Conservation (phyloP, 768 basidiomycete genomes). For the Mycena filopes region DNA sequence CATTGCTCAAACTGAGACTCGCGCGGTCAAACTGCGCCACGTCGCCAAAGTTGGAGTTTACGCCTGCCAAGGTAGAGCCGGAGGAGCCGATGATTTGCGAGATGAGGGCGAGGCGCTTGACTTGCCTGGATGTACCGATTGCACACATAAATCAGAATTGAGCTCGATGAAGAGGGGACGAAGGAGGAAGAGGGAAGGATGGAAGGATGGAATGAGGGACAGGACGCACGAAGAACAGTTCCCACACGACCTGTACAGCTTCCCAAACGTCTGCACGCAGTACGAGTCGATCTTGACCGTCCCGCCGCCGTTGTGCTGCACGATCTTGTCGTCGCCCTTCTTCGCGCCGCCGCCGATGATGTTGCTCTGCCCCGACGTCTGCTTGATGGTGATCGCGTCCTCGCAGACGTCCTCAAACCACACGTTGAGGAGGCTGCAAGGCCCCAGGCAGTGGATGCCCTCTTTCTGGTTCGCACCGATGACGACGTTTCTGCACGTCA, state of each 20-base stretch:
- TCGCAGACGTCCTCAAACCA: slow-evolving; percentile 42
- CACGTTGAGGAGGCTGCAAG: slow-evolving; percentile 39
- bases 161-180: too few relatives aligned
- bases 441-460: slow-evolving; percentile 23
- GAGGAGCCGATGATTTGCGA: slow-evolving; percentile 8
- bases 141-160: too few relatives aligned
- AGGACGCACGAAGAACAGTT: slow-evolving; percentile 13
- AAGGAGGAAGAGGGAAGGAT: not conserved
- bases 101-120: not conserved
- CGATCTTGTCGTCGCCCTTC: slow-evolving; percentile 21
- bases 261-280: slow-evolving; percentile 19
- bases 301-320: slow-evolving; percentile 30
- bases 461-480: slow-evolving; percentile 26
- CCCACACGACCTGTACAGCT: slow-evolving; percentile 15
- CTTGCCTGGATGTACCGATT: too few relatives aligned
- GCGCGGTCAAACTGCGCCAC: slow-evolving; percentile 2
- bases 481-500: slow-evolving; percentile 18
- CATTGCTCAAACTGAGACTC: slow-evolving; percentile 5
- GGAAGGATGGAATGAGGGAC: slow-evolving; percentile 1
- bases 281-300: slow-evolving; percentile 25
- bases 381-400: slow-evolving; percentile 36
- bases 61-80: slow-evolving; percentile 5
- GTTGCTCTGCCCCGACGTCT: slow-evolving; percentile 19
- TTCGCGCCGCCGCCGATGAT: slow-evolving; percentile 26
- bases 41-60: slow-evolving; percentile 18